Base-by-base conservation (phyloP, 768 basidiomycete genomes). In the Suillus subaureus region DNA sequence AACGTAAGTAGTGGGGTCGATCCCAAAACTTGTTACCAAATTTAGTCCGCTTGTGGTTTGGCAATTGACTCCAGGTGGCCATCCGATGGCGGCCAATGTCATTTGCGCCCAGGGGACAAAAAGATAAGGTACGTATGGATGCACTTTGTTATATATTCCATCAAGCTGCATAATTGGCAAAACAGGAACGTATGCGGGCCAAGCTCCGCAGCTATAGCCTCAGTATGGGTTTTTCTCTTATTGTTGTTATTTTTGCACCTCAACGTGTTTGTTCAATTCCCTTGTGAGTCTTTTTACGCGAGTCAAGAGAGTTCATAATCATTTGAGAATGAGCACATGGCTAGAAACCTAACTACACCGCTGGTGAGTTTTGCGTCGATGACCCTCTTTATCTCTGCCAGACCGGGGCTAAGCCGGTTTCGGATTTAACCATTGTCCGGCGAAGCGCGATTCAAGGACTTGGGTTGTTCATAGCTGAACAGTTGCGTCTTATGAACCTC, bases 371-470 rank as follows among this genome's bases (percentile, higher is more conserved):
- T 67, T 72, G 58, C 57, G 64, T 68, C 63, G 61, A 64, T 51
- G 56, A 52, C 57, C 61, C 42, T 54, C 66, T 61, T 64, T 52
- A 63, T n/a, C 61, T 64, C 66, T 69, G 33, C 58, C 26, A 42
- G 47, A 13, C 37, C 74, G 75, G 74, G 72, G 67, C 75, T 78
- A 77, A 69, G 71, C 74, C 75, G 75, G 77, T 77, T 77, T 78
- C 77, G 75, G 75, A 75, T 70, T 67, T 74, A 70, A 51, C 57
- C 75, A 72, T 77, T 78, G 74, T 78, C 72, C 67, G 55, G 49
- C 0, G 26, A 28, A 68, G 70, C 65, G 68, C 63, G 67, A 69
- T 61, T 67, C 66, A 69, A 65, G 61, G 57, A 31, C 52, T 6
- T 8, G 16, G 65, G 61, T 66, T 73, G 45, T 49, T 61, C 23